A percentile compares a stretch with the other conserved stretches of the same genome.
Evolutionary conservation across 208 protist genomes (phyloP).

Genomic region (Trypanosomatidae sp.): DNA sequence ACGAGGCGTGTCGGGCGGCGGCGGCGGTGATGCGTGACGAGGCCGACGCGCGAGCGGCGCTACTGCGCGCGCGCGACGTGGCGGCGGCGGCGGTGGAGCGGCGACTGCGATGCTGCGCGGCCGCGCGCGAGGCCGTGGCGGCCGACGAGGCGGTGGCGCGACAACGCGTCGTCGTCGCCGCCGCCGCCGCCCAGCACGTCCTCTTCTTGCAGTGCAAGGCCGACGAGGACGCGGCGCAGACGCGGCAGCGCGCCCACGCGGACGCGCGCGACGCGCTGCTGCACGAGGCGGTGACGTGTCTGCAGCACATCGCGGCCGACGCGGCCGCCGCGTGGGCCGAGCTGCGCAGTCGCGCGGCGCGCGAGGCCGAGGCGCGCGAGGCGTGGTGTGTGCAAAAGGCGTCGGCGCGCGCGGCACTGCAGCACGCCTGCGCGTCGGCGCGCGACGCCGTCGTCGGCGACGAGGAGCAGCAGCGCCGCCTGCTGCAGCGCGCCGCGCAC

Average conservation of each 20-base stretch:
- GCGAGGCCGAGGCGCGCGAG: conserved; percentile 14
- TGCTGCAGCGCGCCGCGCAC: conserved; percentile 2
- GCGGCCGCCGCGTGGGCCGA: conserved; percentile 12
- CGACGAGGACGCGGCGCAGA: conserved; percentile 4
- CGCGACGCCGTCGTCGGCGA: too few relatives aligned
- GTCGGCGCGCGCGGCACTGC: conserved; percentile 4
- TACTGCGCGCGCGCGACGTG: too few relatives aligned
- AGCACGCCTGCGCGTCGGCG: conserved; percentile 5
- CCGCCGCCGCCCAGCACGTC: too few relatives aligned
- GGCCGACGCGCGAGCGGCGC: too few relatives aligned
- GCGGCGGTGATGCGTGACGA: conserved; percentile 5
- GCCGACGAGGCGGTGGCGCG: conserved; percentile 11
- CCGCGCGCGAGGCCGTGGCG: conserved; percentile 5
- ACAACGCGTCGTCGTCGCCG: too few relatives aligned
- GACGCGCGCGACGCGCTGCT: conserved; percentile 4
- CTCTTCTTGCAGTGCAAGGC: conserved; percentile 19
- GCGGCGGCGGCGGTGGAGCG: too few relatives aligned
- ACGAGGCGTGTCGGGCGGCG: conserved; percentile 3
- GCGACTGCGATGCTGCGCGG: too few relatives aligned
- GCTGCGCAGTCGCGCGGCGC: conserved; percentile 9
- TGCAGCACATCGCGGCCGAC: conserved; percentile 20
- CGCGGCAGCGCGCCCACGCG: neutral
- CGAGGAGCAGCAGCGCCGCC: too few relatives aligned
- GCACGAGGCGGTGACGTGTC: conserved; percentile 11
- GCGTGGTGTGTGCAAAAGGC: conserved; percentile 25